Evolutionary conservation across 306 rosid genomes (phyloP).

Genomic region (Trichosanthes truncata): DNA sequence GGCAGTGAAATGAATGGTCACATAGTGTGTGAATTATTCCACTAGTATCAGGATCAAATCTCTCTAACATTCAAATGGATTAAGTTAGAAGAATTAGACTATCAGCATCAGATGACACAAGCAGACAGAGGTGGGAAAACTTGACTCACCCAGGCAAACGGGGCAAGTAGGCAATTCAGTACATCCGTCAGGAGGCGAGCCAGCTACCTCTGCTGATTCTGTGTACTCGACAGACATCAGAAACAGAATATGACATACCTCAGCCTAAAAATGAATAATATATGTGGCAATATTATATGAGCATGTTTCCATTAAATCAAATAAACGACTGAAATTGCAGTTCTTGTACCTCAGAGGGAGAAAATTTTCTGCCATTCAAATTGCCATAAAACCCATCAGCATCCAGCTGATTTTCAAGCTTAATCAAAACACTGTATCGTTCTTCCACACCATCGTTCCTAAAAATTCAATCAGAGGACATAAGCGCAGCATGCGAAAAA

Average conservation of each 20-base stretch:
- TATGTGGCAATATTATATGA: background rate
- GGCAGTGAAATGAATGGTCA: conserved; percentile 88
- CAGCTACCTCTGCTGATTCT: conserved; percentile 61
- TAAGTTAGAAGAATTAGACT: background rate
- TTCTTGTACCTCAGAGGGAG: conserved; percentile 57
- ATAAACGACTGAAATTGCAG: background rate
- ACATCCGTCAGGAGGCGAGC: conserved; percentile 62
- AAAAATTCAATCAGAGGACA: background rate
- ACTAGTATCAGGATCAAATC: conserved; percentile 74
- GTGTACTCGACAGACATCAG: conserved; percentile 72
- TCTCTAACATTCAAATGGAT: conserved; percentile 44
- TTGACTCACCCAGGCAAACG: conserved; percentile 76
- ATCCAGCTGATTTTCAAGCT: conserved; percentile 31
- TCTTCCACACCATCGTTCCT: conserved; percentile 90
- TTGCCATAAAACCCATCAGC: conserved; percentile 43
- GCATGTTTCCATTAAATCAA: background rate
- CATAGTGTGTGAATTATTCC: conserved; percentile 76
- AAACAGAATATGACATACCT: conserved; percentile 73
- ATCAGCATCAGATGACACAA: background rate
- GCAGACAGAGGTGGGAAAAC: background rate
- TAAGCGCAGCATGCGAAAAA: background rate
- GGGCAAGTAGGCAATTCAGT: conserved; percentile 91
- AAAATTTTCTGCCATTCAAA: conserved; percentile 67
- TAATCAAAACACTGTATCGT: conserved; percentile 66
- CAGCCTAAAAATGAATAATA: conserved; percentile 47